Evolutionary conservation across 1,139 yeast species (phyloP), one percentile per base, ranked within the genome.

Genomic region (Scheffersomyces titani): DNA sequence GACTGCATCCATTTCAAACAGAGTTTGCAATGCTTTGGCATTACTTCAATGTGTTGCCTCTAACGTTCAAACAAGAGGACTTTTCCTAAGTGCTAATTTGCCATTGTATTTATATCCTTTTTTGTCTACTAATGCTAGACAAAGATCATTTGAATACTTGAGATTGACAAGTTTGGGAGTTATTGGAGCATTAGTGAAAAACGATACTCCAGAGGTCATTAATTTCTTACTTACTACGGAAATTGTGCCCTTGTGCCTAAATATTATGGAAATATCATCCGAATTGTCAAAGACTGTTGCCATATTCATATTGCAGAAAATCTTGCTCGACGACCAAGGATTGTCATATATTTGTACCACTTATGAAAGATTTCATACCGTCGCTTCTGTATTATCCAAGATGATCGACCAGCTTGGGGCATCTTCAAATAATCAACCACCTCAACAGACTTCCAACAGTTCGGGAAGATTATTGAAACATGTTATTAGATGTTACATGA

Each of bases 261-360:
- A 96, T 65, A 94, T 94, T 58, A 93, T 94, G 97, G 98, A 94
- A 72, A 87, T 94, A 1, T 92, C 97, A 6, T 90, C 97, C 0
- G 99, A 94, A 69, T 82, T 94, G 55, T 89, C 96, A 54, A 94
- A 94, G 70, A 94, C 98, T 0, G 99, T 94, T 50, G 99, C 99
- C 3, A 93, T 94, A 57, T 93, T 93, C 64, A 93, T 94, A 60
- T 88, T 94, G 52, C 98, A 94, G 70, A 94, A 93, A 73, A 93
- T 94, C 55, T 78, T 94, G 56, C 83, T 92, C 64, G 98, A 94
- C 72, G 98, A 94, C 69, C 87, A 89, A 65, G 99, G 99, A 0
- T 81, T 94, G 61, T 85, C 87, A 47, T 94, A 94, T 74, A 91
- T 94, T 22, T 94, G 99, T 74, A 97, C 96, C 58, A 93, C 98